phyloP scores from a whole-genome alignment of 371 early-diverging fungal genomes.

The Dinochytrium kinnereticum region DNA sequence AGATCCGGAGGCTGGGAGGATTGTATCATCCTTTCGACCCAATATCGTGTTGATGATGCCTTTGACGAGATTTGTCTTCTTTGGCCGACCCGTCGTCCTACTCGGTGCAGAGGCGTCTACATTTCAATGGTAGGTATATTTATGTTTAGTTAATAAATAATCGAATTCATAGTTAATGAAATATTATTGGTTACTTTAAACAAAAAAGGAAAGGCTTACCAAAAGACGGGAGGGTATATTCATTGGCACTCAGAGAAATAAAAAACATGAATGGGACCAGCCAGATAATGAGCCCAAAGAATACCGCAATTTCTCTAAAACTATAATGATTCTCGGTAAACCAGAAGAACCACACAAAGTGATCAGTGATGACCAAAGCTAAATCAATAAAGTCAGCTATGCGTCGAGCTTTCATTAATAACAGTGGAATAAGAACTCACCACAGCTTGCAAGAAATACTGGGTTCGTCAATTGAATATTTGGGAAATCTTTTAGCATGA shows the following conservation, averaged over 20 bases:
- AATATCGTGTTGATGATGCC: conserved; percentile 28
- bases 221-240: conserved; percentile 79
- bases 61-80: conserved; percentile 38
- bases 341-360: conserved; percentile 87
- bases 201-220: conserved; percentile 40
- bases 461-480: conserved; percentile 69
- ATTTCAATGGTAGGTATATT: background rate
- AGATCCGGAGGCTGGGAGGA: conserved; percentile 23
- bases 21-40: conserved; percentile 24
- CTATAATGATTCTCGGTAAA: conserved; percentile 69
- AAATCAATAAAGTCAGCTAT: no score
- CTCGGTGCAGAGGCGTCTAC: background rate
- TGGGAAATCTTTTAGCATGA: conserved; percentile 73
- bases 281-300: conserved; percentile 89
- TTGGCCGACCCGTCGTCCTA: conserved; percentile 2
- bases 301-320: conserved; percentile 80
- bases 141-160: background rate
- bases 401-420: no score
- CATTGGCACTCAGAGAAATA: conserved; percentile 83
- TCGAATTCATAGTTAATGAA: no score
- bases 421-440: background rate
- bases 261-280: conserved; percentile 85
- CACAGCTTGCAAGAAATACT: conserved; percentile 68
- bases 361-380: conserved; percentile 81
- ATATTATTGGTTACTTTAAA: no score